Evolutionary conservation across 2,329 filamentous ascomycete species (phyloP).

Genomic region (Cryphonectria nitschkei): DNA sequence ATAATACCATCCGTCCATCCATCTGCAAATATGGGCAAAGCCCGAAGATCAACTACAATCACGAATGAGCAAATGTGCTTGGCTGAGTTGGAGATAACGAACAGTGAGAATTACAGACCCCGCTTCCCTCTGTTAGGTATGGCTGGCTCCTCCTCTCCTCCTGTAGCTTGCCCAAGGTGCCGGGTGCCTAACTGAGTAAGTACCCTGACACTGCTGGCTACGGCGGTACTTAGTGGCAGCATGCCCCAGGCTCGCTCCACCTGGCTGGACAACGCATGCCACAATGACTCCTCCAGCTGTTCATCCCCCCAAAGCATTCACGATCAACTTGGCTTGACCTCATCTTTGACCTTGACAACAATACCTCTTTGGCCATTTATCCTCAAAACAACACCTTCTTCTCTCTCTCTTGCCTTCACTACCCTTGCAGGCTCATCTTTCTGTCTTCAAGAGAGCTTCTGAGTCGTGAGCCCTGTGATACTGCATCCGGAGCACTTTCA

Average conservation of each 20-base stretch:
- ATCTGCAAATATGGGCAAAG: too few relatives aligned
- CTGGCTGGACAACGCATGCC: neutral
- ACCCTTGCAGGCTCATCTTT: neutral
- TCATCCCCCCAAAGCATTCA: neutral
- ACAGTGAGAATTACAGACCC: neutral
- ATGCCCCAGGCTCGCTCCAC: neutral
- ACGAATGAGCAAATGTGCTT: neutral
- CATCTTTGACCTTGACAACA: neutral
- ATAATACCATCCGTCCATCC: too few relatives aligned
- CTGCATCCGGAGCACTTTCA: neutral
- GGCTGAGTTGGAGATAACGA: neutral
- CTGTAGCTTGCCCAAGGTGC: neutral
- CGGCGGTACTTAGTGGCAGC: neutral
- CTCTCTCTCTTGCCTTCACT: neutral
- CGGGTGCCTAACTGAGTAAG: neutral
- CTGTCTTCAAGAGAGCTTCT: neutral
- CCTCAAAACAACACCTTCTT: neutral
- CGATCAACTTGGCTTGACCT: neutral
- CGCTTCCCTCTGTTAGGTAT: constrained; percentile 4
- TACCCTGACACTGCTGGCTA: too few relatives aligned
- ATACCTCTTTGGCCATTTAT: neutral
- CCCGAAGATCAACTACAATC: neutral
- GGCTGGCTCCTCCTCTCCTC: neutral
- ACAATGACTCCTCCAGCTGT: neutral
- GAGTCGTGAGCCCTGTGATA: neutral